Conservation (phyloP, 2,329 filamentous ascomycete genomes). For the Nemania sp. region DNA sequence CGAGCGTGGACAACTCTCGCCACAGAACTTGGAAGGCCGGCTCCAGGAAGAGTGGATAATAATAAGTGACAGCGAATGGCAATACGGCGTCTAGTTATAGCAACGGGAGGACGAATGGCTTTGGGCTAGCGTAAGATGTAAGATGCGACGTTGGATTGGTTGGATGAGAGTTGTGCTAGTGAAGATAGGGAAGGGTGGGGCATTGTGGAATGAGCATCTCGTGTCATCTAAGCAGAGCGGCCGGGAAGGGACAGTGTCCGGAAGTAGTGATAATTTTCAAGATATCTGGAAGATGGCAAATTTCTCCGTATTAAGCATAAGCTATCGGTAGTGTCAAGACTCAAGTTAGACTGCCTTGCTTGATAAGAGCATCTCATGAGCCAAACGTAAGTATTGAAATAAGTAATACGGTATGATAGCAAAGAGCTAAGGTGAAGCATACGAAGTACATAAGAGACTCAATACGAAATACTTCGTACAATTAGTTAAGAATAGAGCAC, state of each 20-base stretch:
- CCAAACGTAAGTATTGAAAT: neutral
- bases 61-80: constrained; percentile 1
- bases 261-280: neutral
- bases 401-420: neutral
- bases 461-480: too few species aligned
- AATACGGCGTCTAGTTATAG: constrained; percentile 2
- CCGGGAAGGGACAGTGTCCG: neutral
- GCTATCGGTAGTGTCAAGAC: too few species aligned
- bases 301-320: too few species aligned
- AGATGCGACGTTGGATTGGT: neutral
- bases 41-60: constrained; percentile 10
- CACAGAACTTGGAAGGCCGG: constrained; percentile 4
- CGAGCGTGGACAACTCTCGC: neutral
- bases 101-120: neutral
- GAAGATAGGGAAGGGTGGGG: neutral
- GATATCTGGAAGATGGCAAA: neutral
- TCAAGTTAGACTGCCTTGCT: too few species aligned
- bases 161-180: too few species aligned
- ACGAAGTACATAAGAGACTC: too few species aligned
- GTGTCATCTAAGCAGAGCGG: neutral
- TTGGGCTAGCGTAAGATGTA: constrained; percentile 4
- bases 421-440: too few species aligned
- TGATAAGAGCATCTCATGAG: too few species aligned
- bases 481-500: too few species aligned
- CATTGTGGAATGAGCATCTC: constrained; percentile 10